A percentile compares a stretch with the other conserved stretches of the same genome.
Evolutionary conservation across 148 eudicot genomes (phyloP).

Genomic region (Dysphania ambrosioides): DNA sequence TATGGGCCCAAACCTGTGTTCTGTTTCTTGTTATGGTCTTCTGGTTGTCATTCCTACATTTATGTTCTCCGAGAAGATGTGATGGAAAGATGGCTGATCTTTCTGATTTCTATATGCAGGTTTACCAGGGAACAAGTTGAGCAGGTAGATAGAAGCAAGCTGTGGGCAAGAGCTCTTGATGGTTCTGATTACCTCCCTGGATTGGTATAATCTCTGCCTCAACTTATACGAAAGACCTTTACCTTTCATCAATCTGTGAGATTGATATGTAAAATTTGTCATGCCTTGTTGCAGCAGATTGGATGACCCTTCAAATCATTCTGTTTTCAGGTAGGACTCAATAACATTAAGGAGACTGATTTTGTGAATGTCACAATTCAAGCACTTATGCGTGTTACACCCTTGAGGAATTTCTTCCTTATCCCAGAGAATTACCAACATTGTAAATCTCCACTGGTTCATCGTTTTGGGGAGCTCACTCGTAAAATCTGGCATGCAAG

Average conservation of each 20-base stretch:
- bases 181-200: conserved; percentile 97
- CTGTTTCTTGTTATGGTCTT: not conserved
- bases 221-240: not conserved
- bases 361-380: conserved; percentile 95
- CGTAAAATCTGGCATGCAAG: conserved; percentile 92
- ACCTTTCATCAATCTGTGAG: not conserved
- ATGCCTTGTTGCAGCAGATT: no score
- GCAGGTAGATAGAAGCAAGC: conserved; percentile 62
- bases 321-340: conserved; percentile 72
- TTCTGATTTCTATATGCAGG: no score
- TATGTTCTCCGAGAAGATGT: not conserved
- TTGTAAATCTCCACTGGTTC: conserved; percentile 81
- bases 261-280: no score
- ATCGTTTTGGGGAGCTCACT: conserved; percentile 91
- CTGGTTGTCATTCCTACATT: not conserved
- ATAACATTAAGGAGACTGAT: conserved; percentile 86
- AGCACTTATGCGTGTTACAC: conserved; percentile 91
- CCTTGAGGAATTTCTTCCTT: conserved; percentile 85
- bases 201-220: conserved; percentile 51
- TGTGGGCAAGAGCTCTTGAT: conserved; percentile 98
- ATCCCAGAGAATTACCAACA: conserved; percentile 84
- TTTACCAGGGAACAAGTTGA: conserved; percentile 61
- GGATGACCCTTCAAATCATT: not conserved
- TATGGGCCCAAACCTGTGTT: not conserved
- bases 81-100: not conserved